Conservation (phyloP, 2,329 filamentous ascomycete genomes). For the Dactylellina haptotyla region DNA sequence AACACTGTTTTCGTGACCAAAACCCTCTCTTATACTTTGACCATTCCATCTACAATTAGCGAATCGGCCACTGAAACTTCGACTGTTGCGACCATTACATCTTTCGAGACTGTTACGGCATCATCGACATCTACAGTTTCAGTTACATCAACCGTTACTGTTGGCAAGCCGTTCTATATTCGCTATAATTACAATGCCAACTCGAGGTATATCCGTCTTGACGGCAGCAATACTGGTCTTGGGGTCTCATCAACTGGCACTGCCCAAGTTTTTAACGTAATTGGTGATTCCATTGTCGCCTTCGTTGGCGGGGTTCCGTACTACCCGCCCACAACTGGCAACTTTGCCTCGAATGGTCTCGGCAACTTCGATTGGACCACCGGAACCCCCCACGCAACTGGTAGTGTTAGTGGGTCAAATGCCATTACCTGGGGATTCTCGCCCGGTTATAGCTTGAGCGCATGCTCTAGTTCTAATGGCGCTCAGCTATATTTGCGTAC, state of each 20-base stretch:
- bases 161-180: conserved; percentile 16
- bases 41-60: conserved; percentile 22
- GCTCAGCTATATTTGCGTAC: neutral
- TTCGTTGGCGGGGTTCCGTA: neutral
- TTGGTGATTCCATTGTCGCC: neutral
- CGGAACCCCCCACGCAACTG: neutral
- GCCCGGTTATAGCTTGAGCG: neutral
- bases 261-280: neutral
- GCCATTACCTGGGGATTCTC: neutral
- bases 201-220: neutral
- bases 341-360: neutral
- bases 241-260: neutral
- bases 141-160: conserved; percentile 23
- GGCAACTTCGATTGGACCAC: neutral
- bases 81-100: conserved; percentile 14
- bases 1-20: conserved; percentile 15
- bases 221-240: neutral
- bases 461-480: neutral
- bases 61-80: conserved; percentile 4
- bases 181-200: conserved; percentile 4
- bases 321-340: neutral
- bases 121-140: conserved; percentile 12
- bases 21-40: conserved; percentile 18
- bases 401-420: neutral
- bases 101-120: neutral